Evolutionary conservation across 1,284 basidiomycete species (phyloP).

Genomic region (Erythrobasidium hasegawianum): DNA sequence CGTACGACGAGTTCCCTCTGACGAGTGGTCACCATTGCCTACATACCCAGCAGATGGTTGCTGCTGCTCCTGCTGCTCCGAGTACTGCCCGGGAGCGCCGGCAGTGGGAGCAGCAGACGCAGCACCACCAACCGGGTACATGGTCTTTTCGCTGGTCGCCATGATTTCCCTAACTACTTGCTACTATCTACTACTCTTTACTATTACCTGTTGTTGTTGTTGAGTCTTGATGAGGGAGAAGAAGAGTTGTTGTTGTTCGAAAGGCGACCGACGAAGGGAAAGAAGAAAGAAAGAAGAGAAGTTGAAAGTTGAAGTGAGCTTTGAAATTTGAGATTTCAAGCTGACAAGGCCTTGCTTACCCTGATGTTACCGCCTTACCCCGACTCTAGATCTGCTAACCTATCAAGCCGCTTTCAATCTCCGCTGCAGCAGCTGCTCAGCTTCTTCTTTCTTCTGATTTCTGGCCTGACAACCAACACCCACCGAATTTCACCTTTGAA

Average conservation of each 20-base stretch:
- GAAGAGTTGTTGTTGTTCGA: conserved; percentile 1
- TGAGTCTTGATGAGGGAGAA: no score
- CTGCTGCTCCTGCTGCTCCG: neutral
- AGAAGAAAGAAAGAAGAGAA: neutral
- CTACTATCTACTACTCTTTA: no score
- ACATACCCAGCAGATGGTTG: neutral
- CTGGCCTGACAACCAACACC: no score
- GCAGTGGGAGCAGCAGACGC: neutral
- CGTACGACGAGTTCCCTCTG: neutral
- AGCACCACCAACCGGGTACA: neutral
- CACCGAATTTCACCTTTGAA: no score
- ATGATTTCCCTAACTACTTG: neutral
- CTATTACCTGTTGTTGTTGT: no score
- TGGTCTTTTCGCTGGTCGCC: conserved; percentile 4
- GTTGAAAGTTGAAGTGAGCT: neutral
- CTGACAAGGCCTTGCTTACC: neutral
- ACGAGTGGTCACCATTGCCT: neutral
- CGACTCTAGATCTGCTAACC: neutral
- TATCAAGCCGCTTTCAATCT: no score
- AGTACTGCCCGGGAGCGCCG: neutral
- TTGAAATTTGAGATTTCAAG: no score
- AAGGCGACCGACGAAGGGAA: neutral
- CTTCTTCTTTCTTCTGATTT: no score
- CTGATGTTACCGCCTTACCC: conserved; percentile 4
- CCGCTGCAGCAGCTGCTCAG: no score